A percentile compares a stretch with the other conserved stretches of the same genome.
These are phyloP conservation scores for Microcyclosporella mali DNA, from an alignment of 2,329 filamentous ascomycete genomes.

Conservation along the genomic window DNA sequence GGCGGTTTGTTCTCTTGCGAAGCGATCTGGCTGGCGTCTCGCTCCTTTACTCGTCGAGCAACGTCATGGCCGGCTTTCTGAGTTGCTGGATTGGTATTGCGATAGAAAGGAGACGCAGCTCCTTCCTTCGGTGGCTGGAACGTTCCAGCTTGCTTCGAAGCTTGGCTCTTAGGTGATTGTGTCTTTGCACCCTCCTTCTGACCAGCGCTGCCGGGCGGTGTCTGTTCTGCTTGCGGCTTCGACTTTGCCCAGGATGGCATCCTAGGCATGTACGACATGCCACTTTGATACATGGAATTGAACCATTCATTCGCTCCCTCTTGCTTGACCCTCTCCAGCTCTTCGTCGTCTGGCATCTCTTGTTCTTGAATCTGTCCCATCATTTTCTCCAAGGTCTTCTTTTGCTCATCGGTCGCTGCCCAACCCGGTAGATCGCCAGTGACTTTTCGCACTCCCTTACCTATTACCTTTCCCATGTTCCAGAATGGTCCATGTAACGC, in stretches of 20 bases:
- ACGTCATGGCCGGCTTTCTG: not conserved
- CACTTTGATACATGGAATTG: not conserved
- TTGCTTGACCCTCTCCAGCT: conserved; percentile 8
- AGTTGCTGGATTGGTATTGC: not conserved
- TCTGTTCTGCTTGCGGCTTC: not conserved
- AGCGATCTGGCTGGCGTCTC: not conserved
- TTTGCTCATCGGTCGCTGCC: conserved; percentile 28
- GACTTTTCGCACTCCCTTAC: conserved; percentile 22
- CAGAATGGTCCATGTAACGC: conserved; percentile 26
- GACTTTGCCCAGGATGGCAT: not conserved
- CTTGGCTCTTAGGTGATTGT: no score
- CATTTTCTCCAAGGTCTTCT: conserved; percentile 29
- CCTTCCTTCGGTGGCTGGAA: not conserved
- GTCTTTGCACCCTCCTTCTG: conserved; percentile 1
- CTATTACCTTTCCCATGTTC: conserved; percentile 24
- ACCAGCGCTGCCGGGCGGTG: not conserved
- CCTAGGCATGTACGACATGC: not conserved
- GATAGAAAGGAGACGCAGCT: not conserved
- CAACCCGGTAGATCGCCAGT: conserved; percentile 27
- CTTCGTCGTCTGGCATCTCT: conserved; percentile 19
- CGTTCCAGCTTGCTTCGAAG: conserved; percentile 1
- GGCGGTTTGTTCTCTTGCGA: not conserved
- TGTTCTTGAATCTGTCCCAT: conserved; percentile 25
- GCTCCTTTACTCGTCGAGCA: not conserved
- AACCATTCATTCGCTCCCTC: not conserved